Percentiles rank a stretch among this genome's conserved stretches.
phyloP scores from a whole-genome alignment of 1,284 basidiomycete species.

The Agaricales sp. region DNA sequence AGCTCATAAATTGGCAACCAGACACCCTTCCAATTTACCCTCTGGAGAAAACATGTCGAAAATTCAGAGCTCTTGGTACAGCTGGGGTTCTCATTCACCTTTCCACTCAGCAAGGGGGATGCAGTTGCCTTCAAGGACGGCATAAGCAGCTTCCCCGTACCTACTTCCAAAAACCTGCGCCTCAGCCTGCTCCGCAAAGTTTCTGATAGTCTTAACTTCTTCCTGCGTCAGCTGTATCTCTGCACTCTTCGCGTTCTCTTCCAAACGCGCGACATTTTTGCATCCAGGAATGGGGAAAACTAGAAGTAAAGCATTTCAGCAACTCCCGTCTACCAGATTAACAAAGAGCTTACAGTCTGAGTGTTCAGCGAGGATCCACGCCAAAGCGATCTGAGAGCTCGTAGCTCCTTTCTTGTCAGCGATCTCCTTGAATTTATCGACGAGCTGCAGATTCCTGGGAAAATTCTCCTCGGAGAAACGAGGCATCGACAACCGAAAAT shows the following conservation, averaged over 20 bases:
- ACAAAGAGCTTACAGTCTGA: slow-evolving; percentile 15
- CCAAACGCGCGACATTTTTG: slow-evolving; percentile 15
- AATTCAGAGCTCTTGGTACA: no score
- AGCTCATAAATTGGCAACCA: no score
- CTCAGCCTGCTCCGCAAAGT: slow-evolving; percentile 16
- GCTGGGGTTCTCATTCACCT: no score
- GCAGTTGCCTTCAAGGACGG: slow-evolving; percentile 9
- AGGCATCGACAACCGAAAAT: slow-evolving; percentile 13
- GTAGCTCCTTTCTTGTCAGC: slow-evolving; percentile 25
- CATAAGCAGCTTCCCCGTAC: slow-evolving; percentile 6
- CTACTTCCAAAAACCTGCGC: slow-evolving; percentile 11
- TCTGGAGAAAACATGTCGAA: no score
- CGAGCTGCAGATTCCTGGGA: slow-evolving; percentile 27
- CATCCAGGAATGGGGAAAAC: slow-evolving; percentile 20
- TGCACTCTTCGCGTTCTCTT: slow-evolving; percentile 21
- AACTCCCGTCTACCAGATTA: background rate
- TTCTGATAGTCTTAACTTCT: slow-evolving; percentile 19
- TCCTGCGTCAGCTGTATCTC: slow-evolving; percentile 17
- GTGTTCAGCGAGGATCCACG: slow-evolving; percentile 32
- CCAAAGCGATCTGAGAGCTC: slow-evolving; percentile 34
- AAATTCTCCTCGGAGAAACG: slow-evolving; percentile 31
- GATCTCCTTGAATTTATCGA: slow-evolving; percentile 22
- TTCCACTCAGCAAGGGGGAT: slow-evolving; percentile 16
- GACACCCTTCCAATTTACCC: no score
- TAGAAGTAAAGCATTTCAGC: slow-evolving; percentile 8